Base-by-base conservation (phyloP, 768 basidiomycete species). In the Mycena latifolia region DNA sequence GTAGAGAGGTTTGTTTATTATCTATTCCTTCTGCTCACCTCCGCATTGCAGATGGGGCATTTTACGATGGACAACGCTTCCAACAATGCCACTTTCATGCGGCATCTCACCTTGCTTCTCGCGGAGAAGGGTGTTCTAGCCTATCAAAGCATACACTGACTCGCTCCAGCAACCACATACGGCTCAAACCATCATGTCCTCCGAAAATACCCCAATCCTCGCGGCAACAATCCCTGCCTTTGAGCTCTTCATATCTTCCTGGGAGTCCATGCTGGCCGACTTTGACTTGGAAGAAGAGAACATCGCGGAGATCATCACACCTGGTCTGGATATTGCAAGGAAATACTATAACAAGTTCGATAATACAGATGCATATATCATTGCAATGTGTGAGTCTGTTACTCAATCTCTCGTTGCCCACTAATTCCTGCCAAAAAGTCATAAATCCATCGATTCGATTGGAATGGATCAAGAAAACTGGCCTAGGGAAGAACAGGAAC, bases 391-490 rank as follows among this genome's bases (percentile, higher is more conserved):
- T 55, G 37, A 37, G 54, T 55, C 45, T n/a, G 27, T 45, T 24
- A 55, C 39, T 55, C 43, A 57, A 28, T 57, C 55, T 46, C 45
- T 57, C 12, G 31, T 57, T 57, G 28, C 55, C 46, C 54, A 17
- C 54, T 57, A 57, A 57, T 43, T 57, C 46, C 55, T 46, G 31
- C 45, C 55, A 45, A 39, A 57, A 5, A 33, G 55, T 57, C 33
- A 57, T 57, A 33, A 57, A 57, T 46, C 55, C 55, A 45, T 57
- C 54, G 41, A 55, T 55, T 55, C 37, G 37, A 39, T 55, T 55
- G 54, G 54, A 55, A 41, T 55, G 54, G 55, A 57, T 46, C 22
- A 45, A 46, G 43, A 57, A 57, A 45, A 57, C 55, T 57, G 55
- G 55, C 46, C 55, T 45, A 43, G 43, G 29, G 18, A 45, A 57